A percentile compares a stretch with the other conserved stretches of the same genome.
phyloP scores from a whole-genome alignment of 768 basidiomycete genomes.

The Suillus weaverae region DNA sequence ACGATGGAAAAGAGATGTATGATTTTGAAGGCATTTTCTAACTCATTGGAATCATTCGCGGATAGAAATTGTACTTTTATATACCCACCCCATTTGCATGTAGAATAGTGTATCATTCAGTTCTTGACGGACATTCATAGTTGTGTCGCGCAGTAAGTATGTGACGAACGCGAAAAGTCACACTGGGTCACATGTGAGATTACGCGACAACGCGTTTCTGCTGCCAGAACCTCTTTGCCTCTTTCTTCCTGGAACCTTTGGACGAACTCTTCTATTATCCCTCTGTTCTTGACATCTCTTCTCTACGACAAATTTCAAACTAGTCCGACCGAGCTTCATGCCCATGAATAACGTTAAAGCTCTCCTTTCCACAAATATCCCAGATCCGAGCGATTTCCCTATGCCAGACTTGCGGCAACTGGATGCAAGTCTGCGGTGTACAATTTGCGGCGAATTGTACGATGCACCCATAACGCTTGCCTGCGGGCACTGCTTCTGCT shows the following conservation, averaged over 20 bases:
- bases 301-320: neutral
- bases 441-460: slow-evolving; percentile 75
- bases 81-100: slow-evolving; percentile 13
- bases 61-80: slow-evolving; percentile 14
- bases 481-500: slow-evolving; percentile 86
- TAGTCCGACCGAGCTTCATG: slow-evolving; percentile 17
- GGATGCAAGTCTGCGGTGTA: slow-evolving; percentile 68
- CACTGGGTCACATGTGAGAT: slow-evolving; percentile 14
- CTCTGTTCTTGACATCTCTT: no score
- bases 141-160: neutral
- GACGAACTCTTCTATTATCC: neutral
- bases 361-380: slow-evolving; percentile 38
- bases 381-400: slow-evolving; percentile 75
- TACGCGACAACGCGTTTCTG: slow-evolving; percentile 22
- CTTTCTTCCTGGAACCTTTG: slow-evolving; percentile 5
- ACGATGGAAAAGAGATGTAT: slow-evolving; percentile 40
- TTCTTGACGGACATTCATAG: slow-evolving; percentile 10
- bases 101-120: slow-evolving; percentile 20
- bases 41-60: slow-evolving; percentile 8
- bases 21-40: slow-evolving; percentile 43
- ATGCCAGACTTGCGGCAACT: slow-evolving; percentile 56
- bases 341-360: slow-evolving; percentile 28
- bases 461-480: slow-evolving; percentile 69
- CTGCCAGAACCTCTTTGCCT: neutral
- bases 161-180: slow-evolving; percentile 19